Evolutionary conservation across 495 filamentous ascomycete species (phyloP).

Genomic region (Penicillium paradoxum): DNA sequence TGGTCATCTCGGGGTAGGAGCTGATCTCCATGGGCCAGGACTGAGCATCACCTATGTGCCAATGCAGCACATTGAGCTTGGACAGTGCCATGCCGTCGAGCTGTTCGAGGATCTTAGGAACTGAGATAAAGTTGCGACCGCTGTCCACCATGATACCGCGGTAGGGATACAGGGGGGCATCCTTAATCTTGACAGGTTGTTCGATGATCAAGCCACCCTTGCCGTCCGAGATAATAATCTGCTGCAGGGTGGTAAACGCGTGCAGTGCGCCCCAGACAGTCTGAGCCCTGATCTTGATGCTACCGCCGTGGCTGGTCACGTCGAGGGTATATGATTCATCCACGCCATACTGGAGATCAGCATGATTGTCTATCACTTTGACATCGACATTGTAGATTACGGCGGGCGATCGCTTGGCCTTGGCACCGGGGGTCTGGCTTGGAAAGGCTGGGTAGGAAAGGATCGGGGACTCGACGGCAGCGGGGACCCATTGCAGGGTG

Average conservation of each 20-base stretch:
- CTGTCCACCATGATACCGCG: conserved; percentile 50
- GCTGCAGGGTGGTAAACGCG: conserved; percentile 55
- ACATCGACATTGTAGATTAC: conserved; percentile 34
- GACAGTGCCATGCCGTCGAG: conserved; percentile 49
- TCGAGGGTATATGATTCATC: conserved; percentile 56
- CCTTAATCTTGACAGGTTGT: conserved; percentile 44
- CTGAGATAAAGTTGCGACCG: conserved; percentile 46
- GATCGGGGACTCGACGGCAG: conserved; percentile 47
- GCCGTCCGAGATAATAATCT: conserved; percentile 47
- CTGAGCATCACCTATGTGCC: conserved; percentile 49
- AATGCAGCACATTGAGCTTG: conserved; percentile 50
- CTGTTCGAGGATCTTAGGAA: conserved; percentile 47
- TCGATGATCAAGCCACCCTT: conserved; percentile 44
- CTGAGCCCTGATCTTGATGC: conserved; percentile 42
- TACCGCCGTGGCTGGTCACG: conserved; percentile 27
- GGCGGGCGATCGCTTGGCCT: conserved; percentile 33
- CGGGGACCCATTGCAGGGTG: conserved; percentile 48
- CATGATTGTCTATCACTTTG: conserved; percentile 34
- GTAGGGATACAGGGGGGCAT: conserved; percentile 45
- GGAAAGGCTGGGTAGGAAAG: conserved; percentile 45
- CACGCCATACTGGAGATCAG: conserved; percentile 48
- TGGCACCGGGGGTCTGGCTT: conserved; percentile 32
- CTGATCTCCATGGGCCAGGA: conserved; percentile 49
- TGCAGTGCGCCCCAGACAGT: conserved; percentile 54
- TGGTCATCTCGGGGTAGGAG: conserved; percentile 48